Evolutionary conservation across 179 eudicot genomes (phyloP).

Genomic region (Carnegiea gigantea): DNA sequence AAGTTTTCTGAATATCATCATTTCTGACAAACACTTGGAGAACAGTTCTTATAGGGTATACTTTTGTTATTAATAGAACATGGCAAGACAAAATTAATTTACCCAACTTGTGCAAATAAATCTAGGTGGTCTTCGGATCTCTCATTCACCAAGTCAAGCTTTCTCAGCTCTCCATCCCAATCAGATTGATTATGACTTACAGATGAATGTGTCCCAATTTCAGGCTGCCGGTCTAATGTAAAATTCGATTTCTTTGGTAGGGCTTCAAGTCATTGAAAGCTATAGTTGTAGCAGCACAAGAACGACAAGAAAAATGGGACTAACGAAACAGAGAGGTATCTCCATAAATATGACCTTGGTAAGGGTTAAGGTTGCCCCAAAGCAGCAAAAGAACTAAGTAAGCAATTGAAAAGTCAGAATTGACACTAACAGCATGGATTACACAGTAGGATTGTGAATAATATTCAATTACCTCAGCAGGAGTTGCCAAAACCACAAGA

Average conservation of each 20-base stretch:
- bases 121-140: background rate
- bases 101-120: too few species aligned
- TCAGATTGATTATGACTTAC: background rate
- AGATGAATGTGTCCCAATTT: background rate
- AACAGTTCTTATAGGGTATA: too few species aligned
- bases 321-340: background rate
- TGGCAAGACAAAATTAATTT: too few species aligned
- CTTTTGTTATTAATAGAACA: too few species aligned
- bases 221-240: background rate
- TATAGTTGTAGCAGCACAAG: background rate
- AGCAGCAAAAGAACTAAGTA: background rate
- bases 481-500: constrained; percentile 89
- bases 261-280: background rate
- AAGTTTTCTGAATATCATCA: too few species aligned
- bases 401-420: background rate
- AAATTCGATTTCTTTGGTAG: background rate
- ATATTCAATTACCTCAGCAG: constrained; percentile 75
- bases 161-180: background rate
- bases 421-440: constrained; percentile 3
- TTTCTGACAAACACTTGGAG: too few species aligned
- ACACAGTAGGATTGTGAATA: background rate
- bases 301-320: background rate
- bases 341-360: background rate
- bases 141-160: background rate
- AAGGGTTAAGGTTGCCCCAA: constrained; percentile 8